Conservation (phyloP, 768 basidiomycete species). For the Astraeus odoratus region DNA sequence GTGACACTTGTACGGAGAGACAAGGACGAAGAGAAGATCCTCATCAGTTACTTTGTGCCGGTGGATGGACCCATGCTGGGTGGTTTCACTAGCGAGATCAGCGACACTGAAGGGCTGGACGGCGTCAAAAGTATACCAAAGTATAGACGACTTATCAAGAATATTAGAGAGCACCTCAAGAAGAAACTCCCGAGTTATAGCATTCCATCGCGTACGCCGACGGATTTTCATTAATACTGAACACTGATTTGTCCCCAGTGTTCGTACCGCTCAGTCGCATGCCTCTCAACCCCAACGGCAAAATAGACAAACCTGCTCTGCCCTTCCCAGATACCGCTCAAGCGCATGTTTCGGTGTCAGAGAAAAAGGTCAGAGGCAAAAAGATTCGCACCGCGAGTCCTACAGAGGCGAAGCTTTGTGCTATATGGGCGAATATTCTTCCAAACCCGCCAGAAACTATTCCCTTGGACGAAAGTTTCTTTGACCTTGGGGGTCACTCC, state of each 20-base stretch:
- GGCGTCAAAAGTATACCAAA: slow-evolving; percentile 71
- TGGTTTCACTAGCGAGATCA: slow-evolving; percentile 63
- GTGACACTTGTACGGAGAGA: slow-evolving; percentile 94
- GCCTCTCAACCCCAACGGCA: slow-evolving; percentile 98
- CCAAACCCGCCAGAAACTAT: slow-evolving; percentile 73
- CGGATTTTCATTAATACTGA: slow-evolving; percentile 3
- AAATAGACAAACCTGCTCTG: slow-evolving; percentile 96
- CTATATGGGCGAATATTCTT: slow-evolving; percentile 80
- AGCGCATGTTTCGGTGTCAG: slow-evolving; percentile 33
- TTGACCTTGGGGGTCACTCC: slow-evolving; percentile 97
- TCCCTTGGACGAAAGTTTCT: slow-evolving; percentile 90
- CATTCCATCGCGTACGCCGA: slow-evolving; percentile 73
- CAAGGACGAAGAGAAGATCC: slow-evolving; percentile 98
- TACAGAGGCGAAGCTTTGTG: slow-evolving; percentile 74
- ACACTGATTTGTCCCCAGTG: slow-evolving; percentile 38
- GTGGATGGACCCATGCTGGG: slow-evolving; percentile 60
- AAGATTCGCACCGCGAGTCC: slow-evolving; percentile 42
- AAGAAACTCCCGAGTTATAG: slow-evolving; percentile 95
- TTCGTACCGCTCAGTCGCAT: slow-evolving; percentile 92
- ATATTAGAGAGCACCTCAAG: slow-evolving; percentile 92
- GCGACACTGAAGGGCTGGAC: slow-evolving; percentile 41
- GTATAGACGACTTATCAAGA: slow-evolving; percentile 85
- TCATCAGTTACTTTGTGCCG: slow-evolving; percentile 96
- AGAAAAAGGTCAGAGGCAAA: slow-evolving; percentile 29
- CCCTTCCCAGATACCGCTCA: slow-evolving; percentile 97